Evolutionary conservation across 306 rosid species (phyloP).

Genomic region (Quercus gilva): DNA sequence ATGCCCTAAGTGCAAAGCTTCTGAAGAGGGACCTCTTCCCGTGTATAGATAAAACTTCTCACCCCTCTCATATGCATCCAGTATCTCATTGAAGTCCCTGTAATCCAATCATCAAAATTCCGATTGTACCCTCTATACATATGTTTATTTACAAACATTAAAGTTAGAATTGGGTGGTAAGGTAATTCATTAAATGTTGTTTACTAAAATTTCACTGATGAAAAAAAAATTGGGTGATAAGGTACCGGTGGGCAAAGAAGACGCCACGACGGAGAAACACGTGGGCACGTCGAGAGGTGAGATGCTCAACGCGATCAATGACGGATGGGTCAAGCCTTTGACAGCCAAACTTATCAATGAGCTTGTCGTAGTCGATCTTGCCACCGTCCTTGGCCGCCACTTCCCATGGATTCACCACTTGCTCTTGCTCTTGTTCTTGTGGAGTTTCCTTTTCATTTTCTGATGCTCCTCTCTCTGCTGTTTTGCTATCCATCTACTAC

Average conservation of each 20-base stretch:
- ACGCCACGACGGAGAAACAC: conserved; percentile 91
- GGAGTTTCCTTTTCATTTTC: not conserved
- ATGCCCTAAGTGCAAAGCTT: conserved; percentile 92
- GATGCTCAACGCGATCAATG: conserved; percentile 56
- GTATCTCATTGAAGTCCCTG: conserved; percentile 74
- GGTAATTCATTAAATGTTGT: too few relatives aligned
- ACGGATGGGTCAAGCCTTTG: conserved; percentile 60
- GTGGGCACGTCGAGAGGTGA: conserved; percentile 74
- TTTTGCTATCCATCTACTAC: conserved; percentile 24
- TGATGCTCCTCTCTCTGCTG: not conserved
- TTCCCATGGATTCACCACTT: conserved; percentile 83
- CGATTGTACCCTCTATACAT: not conserved
- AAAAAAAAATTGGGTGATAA: too few relatives aligned
- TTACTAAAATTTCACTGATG: too few relatives aligned
- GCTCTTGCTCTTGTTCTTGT: conserved; percentile 31
- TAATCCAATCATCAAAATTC: not conserved
- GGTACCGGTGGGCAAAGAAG: conserved; percentile 89
- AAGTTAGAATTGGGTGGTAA: not conserved
- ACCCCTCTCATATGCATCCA: conserved; percentile 72
- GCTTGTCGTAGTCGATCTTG: conserved; percentile 87
- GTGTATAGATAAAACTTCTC: conserved; percentile 89
- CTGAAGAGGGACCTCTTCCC: conserved; percentile 93
- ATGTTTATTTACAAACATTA: not conserved
- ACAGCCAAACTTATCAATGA: conserved; percentile 89
- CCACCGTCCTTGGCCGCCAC: conserved; percentile 73